Base-by-base conservation (phyloP, 345 rosid genomes). In the Melastoma malabathricum region DNA sequence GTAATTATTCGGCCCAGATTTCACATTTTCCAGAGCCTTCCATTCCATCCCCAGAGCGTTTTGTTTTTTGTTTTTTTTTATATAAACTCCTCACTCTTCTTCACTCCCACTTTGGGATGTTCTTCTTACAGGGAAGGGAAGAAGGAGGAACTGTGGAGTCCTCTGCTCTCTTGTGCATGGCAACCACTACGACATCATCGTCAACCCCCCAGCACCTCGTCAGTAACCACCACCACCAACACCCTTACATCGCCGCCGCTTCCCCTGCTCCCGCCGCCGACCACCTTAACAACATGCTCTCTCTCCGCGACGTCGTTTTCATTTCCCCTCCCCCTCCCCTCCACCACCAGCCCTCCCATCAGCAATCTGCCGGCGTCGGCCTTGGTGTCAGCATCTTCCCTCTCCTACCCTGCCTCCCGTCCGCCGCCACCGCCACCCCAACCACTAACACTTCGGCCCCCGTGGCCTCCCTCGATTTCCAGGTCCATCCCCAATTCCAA, bases 281-380 rank as follows among this genome's bases (percentile, higher is more conserved):
- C 48, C 71, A 55, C 52, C 31, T 60, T n/a, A n/a, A n/a, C 52
- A 69, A 52, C 82, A 83, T 83, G 89, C 43, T 86, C 34, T 77
- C 79, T 43, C 83, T 83, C 47, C 82, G 71, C 55, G 84, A 83
- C 72, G 74, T 75, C 58, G 47, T 83, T 64, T 61, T 83, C 62
- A 48, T 81, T 10, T 62, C 82, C 54, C 80, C 79, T 51, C 29
- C 49, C 54, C 58, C 51, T 46, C 60, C 59, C 50, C 52, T 49
- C 41, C 63, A 46, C 51, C 52, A 47, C 47, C 31, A 27, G 31
- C 31, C 31, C 31, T 6, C 31, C 4, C 31, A 27, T 27, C 56
- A 55, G 39, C 41, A 47, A 38, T 58, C 34, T 29, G 34, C n/a
- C 25, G 51, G 57, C 44, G 14, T 22, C 56, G 18, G 41, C 61